Base-by-base conservation (phyloP, 108 stramenopile species). In the Seminavis robusta region DNA sequence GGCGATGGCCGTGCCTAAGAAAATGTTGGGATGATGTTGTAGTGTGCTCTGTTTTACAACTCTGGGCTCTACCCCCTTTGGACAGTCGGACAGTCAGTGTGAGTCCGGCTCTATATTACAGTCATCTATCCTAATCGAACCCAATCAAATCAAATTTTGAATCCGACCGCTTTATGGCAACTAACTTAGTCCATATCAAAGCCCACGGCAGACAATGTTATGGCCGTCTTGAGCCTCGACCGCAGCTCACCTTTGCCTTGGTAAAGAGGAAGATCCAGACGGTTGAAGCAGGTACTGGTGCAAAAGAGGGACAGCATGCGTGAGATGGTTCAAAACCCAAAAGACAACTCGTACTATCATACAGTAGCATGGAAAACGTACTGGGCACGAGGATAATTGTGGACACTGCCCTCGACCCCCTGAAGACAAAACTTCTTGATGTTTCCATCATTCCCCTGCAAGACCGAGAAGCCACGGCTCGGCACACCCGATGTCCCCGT, bases 181-280 rank as follows among this genome's bases (percentile, higher is more conserved):
- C 36, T 37, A 50, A 50, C 11, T 53, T 79, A 94, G 30, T 94
- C 92, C 11, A 94, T 88, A 31, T 69, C 83, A 60, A 94, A 94
- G 3, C 92, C 92, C 9, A 74, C 69, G 23, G 77, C 49, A 30
- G 85, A 83, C 59, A 84, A 65, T 33, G 77, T 75, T 26, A 94
- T 74, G 24, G 88, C 88, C 31, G 73, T 42, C 33, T 69, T 81
- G 9, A 94, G 73, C 42, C 77, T 78, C 34, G 84, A 74, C 41
- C 79, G 51, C 31, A 94, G 51, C 19, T 86, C 77, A 43, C 69
- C 59, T 46, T 85, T 88, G 42, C 70, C 64, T 4, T 52, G 32
- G 51, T 94, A 94, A 25, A 76, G 42, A 21, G 92, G 92, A 33
- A 94, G 48, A 61, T 97, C 96, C 52, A 97, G 88, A 33, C 94